Conservation (phyloP, 148 eudicot species). For the Polygonum maritimum region DNA sequence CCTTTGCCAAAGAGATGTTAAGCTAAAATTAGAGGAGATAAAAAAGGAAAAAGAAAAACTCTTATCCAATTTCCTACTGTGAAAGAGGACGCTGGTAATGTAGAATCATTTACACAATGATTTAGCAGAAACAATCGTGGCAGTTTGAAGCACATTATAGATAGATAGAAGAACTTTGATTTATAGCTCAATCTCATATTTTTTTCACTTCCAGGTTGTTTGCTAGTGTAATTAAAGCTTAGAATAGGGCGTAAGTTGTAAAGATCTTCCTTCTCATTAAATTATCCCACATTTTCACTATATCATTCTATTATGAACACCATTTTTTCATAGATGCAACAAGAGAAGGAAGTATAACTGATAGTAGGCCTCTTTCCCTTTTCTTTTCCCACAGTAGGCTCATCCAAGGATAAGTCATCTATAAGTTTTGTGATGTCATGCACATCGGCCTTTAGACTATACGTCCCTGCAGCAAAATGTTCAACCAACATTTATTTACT, state of each 20-base stretch:
- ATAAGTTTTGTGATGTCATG: constrained; percentile 56
- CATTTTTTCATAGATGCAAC: not conserved
- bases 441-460: constrained; percentile 60
- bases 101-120: not conserved
- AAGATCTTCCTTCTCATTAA: not conserved
- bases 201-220: not conserved
- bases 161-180: not conserved
- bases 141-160: not conserved
- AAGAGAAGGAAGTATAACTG: not conserved
- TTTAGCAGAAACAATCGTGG: not conserved
- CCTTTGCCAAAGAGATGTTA: not conserved
- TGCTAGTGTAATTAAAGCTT: not conserved
- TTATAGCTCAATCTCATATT: not conserved
- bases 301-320: not conserved
- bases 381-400: constrained; percentile 52
- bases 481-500: not conserved
- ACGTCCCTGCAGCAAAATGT: constrained; percentile 35
- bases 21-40: not conserved
- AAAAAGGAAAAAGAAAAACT: not conserved
- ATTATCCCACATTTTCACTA: not conserved
- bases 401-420: constrained; percentile 59
- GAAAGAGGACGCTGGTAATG: not conserved
- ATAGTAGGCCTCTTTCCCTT: constrained; percentile 48
- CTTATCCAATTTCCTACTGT: not conserved
- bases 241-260: not conserved